Conservation (phyloP, 1,284 basidiomycete genomes). For the Coniferiporia weirii region DNA sequence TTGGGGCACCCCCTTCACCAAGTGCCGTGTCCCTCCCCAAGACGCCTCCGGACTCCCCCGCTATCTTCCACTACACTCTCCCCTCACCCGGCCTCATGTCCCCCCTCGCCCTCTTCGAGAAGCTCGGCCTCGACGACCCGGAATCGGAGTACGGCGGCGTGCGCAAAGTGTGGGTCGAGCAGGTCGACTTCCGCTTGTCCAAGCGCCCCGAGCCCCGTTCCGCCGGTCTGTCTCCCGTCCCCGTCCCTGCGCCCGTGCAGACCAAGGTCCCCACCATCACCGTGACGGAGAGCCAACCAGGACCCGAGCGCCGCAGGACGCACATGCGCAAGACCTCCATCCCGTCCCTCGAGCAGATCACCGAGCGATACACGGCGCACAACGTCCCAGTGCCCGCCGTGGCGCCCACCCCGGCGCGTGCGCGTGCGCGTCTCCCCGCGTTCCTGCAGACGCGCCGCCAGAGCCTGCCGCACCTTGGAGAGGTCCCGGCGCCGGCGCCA, state of each 20-base stretch:
- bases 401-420: slow-evolving; percentile 21
- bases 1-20: slow-evolving; percentile 59
- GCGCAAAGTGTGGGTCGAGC: slow-evolving; percentile 53
- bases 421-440: slow-evolving; percentile 36
- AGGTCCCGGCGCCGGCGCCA: slow-evolving; percentile 1
- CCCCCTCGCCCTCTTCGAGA: slow-evolving; percentile 55
- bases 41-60: slow-evolving; percentile 65
- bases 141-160: slow-evolving; percentile 21
- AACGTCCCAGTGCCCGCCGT: slow-evolving; percentile 21
- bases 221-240: too few species aligned
- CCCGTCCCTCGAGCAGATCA: slow-evolving; percentile 73
- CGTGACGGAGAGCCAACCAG: slow-evolving; percentile 13
- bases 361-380: slow-evolving; percentile 49
- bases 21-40: slow-evolving; percentile 52
- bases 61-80: slow-evolving; percentile 61
- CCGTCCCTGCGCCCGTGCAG: too few species aligned
- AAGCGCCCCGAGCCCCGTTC: slow-evolving; percentile 1
- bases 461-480: slow-evolving; percentile 20
- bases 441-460: slow-evolving; percentile 34
- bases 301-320: neutral
- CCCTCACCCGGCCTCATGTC: slow-evolving; percentile 64
- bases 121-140: slow-evolving; percentile 36
- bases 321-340: slow-evolving; percentile 29
- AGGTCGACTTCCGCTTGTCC: slow-evolving; percentile 55
- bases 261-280: too few species aligned